Evolutionary conservation across 1,284 basidiomycete genomes (phyloP).

Genomic region (Moesziomyces parantarcticus): DNA sequence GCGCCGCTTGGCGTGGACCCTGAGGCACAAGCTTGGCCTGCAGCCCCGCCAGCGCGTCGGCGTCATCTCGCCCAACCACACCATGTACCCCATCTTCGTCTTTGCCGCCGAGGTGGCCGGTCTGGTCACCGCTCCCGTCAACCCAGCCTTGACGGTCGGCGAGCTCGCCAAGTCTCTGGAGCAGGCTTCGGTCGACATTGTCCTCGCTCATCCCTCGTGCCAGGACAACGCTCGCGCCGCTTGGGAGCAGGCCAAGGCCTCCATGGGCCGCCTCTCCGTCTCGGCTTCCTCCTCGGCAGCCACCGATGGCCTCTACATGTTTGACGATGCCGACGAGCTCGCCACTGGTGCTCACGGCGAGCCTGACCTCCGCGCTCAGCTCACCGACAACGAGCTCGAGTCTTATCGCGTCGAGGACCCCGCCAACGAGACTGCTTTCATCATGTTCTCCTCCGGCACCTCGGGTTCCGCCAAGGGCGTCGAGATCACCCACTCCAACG

Average conservation of each 20-base stretch:
- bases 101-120: constrained; percentile 54
- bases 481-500: constrained; percentile 62
- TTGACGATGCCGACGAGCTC: constrained; percentile 55
- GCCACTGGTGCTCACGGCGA: constrained; percentile 36
- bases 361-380: constrained; percentile 41
- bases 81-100: constrained; percentile 55
- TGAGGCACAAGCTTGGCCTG: constrained; percentile 56
- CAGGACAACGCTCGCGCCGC: constrained; percentile 48
- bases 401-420: constrained; percentile 44
- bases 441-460: constrained; percentile 63
- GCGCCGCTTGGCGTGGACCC: constrained; percentile 47
- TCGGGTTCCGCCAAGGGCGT: constrained; percentile 65
- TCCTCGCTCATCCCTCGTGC: constrained; percentile 53
- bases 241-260: constrained; percentile 43
- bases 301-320: constrained; percentile 51
- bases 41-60: constrained; percentile 54
- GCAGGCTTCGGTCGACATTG: constrained; percentile 50
- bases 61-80: constrained; percentile 63
- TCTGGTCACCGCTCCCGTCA: constrained; percentile 55
- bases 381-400: constrained; percentile 45
- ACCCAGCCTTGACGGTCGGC: constrained; percentile 58
- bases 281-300: constrained; percentile 7
- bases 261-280: constrained; percentile 16
- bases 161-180: constrained; percentile 60
- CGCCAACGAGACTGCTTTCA: constrained; percentile 48